These are phyloP conservation scores for Oehlia diaphana DNA, from an alignment of 192 early-diverging fungal genomes.

Conservation along the genomic window DNA sequence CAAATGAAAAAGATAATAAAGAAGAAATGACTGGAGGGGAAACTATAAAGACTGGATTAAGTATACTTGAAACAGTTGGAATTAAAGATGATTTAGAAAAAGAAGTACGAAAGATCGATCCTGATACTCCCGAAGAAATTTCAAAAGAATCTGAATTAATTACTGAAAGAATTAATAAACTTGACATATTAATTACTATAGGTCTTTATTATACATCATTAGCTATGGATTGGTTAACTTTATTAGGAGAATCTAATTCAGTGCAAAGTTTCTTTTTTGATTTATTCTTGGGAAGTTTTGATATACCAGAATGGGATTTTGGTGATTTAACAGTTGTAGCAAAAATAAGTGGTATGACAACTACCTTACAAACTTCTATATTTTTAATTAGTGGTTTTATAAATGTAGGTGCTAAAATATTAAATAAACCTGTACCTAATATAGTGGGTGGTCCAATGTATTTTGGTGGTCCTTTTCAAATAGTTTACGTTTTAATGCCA, in stretches of 20 bases:
- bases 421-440: background rate
- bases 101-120: background rate
- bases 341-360: slow-evolving; percentile 10
- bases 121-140: slow-evolving; percentile 11
- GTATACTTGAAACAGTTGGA: background rate
- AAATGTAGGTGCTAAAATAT: background rate
- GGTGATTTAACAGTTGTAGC: background rate
- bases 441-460: background rate
- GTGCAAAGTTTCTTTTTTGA: background rate
- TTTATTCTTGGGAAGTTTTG: slow-evolving; percentile 4
- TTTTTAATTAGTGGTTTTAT: background rate
- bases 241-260: background rate
- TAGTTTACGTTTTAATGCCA: background rate
- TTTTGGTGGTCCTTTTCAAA: slow-evolving; percentile 15
- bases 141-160: background rate
- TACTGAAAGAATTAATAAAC: slow-evolving; percentile 1
- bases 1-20: no score
- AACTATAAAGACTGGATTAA: background rate
- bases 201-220: slow-evolving; percentile 16
- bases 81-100: slow-evolving; percentile 1
- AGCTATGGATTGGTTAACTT: slow-evolving; percentile 15
- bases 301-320: background rate
- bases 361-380: slow-evolving; percentile 5
- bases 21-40: background rate
- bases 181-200: slow-evolving; percentile 6